These are phyloP conservation scores for Physcomitrium patens DNA, from an alignment of 225 moss, liverwort and hornwort genomes.

Conservation along the genomic window DNA sequence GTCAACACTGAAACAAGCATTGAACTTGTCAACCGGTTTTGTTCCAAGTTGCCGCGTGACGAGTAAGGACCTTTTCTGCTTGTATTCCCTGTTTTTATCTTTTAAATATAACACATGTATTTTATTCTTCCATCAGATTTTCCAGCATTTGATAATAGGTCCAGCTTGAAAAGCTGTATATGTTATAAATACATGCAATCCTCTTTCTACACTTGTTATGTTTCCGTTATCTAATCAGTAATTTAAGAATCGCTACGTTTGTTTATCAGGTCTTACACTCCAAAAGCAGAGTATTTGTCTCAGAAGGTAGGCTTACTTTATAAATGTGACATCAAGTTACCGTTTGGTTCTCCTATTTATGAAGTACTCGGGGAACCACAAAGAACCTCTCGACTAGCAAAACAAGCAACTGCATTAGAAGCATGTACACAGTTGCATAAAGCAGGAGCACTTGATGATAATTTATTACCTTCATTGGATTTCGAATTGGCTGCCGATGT, in stretches of 20 bases:
- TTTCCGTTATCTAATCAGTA: not conserved
- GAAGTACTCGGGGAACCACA: slow-evolving; percentile 58
- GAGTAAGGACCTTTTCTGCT: slow-evolving; percentile 52
- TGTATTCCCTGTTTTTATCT: not conserved
- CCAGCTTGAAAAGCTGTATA: slow-evolving; percentile 5
- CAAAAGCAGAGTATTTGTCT: slow-evolving; percentile 77
- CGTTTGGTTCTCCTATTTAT: slow-evolving; percentile 65
- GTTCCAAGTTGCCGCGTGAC: slow-evolving; percentile 87
- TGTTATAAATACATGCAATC: not conserved
- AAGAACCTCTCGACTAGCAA: slow-evolving; percentile 56
- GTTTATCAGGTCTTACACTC: slow-evolving; percentile 75
- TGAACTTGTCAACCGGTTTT: slow-evolving; percentile 68
- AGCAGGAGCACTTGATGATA: slow-evolving; percentile 69
- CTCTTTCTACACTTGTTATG: not conserved
- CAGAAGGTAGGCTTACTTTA: slow-evolving; percentile 49
- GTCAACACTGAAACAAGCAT: slow-evolving; percentile 73
- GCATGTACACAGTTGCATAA: slow-evolving; percentile 70
- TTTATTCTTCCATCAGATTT: slow-evolving; percentile 7
- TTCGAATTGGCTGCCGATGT: slow-evolving; percentile 50
- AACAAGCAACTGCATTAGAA: slow-evolving; percentile 75
- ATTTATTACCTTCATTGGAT: slow-evolving; percentile 75
- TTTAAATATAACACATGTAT: not conserved
- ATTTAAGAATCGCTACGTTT: slow-evolving; percentile 4
- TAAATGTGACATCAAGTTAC: slow-evolving; percentile 71
- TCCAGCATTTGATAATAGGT: slow-evolving; percentile 2